Percentiles rank a stretch among this genome's conserved stretches.
Conservation (phyloP, 345 rosid genomes). For the Gossypium mustelinum region DNA sequence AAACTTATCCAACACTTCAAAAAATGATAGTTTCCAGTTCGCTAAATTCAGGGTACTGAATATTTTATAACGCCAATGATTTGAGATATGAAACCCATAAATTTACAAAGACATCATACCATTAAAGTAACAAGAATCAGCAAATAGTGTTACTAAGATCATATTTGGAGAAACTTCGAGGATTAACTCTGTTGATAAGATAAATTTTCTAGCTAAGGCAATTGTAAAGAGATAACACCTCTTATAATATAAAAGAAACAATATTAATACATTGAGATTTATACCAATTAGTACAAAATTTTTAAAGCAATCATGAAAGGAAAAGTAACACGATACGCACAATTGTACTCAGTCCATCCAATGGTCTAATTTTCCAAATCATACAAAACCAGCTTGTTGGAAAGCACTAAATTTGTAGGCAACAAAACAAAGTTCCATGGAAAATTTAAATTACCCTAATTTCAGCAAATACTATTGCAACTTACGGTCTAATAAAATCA, state of each 20-base stretch:
- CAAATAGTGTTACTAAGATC: neutral
- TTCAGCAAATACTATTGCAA: neutral
- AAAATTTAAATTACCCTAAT: neutral
- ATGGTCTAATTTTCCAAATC: conserved; percentile 78
- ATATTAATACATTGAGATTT: neutral
- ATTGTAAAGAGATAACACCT: neutral
- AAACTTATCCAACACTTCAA: neutral
- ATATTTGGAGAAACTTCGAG: too few relatives aligned
- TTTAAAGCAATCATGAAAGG: neutral
- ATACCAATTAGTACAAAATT: neutral
- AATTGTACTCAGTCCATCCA: conserved; percentile 96
- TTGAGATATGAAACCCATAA: neutral
- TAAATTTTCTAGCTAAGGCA: too few relatives aligned
- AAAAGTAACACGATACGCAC: conserved; percentile 44
- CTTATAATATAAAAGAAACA: neutral
- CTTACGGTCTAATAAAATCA: neutral
- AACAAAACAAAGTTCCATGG: neutral
- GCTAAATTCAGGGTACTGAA: neutral
- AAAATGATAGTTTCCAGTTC: neutral
- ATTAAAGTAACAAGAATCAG: neutral
- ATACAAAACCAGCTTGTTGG: conserved; percentile 87
- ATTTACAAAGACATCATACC: neutral
- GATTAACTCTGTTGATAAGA: too few relatives aligned
- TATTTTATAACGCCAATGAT: neutral
- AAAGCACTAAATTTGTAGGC: conserved; percentile 80